phyloP scores from a whole-genome alignment of 1,139 yeast genomes.

The Geotrichum phurueaensis region DNA sequence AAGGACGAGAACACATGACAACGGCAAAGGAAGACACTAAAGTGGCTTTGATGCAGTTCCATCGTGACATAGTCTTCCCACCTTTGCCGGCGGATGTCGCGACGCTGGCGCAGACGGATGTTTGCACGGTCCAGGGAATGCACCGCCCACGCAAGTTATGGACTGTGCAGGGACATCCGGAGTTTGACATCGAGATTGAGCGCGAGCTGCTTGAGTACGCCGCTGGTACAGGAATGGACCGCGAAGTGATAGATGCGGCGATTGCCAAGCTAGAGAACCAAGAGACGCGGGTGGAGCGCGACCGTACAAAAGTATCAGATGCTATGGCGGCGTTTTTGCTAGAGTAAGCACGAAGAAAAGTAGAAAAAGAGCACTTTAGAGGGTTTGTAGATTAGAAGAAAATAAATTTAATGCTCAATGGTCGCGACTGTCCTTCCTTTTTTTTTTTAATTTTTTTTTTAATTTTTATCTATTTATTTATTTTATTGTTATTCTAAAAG shows the following conservation, averaged over 20 bases:
- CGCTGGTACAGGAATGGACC: conserved; percentile 17
- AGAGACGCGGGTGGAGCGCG: conserved; percentile 21
- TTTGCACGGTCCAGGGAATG: conserved; percentile 60
- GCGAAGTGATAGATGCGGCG: conserved; percentile 24
- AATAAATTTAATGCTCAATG: background rate
- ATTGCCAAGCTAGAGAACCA: conserved; percentile 19
- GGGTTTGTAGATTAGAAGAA: background rate
- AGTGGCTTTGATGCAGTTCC: conserved; percentile 51
- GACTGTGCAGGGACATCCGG: conserved; percentile 90
- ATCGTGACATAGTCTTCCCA: conserved; percentile 60
- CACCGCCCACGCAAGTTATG: conserved; percentile 45
- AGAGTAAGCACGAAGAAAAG: conserved; percentile 1
- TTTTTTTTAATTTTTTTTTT: background rate
- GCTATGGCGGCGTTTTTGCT: conserved; percentile 33
- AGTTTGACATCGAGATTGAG: conserved; percentile 47
- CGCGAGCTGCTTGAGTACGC: conserved; percentile 26
- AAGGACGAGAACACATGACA: conserved; percentile 36
- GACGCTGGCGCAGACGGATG: conserved; percentile 41
- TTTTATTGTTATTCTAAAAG: no score
- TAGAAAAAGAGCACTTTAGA: no score
- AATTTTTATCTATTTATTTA: no score
- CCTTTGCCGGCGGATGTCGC: conserved; percentile 40
- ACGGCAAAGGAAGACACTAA: background rate
- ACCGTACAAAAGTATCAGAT: conserved; percentile 30
- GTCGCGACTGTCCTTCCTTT: background rate